Conservation (phyloP, 768 basidiomycete species). For the Boletus tylopilopsis region DNA sequence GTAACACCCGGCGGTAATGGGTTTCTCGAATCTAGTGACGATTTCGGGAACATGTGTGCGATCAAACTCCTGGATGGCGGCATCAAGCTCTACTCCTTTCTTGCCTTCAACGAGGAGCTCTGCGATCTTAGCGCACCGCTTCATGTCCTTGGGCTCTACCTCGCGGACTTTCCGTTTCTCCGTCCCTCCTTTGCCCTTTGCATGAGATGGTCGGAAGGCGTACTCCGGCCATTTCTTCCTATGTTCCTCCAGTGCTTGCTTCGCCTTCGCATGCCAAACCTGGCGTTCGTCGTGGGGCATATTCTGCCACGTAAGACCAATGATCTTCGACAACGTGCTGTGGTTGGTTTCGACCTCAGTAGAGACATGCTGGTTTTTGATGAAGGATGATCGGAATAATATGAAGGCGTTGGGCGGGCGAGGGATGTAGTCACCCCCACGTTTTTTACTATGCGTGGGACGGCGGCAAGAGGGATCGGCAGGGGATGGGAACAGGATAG, state of each 20-base stretch:
- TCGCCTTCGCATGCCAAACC: constrained; percentile 75
- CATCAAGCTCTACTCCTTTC: constrained; percentile 57
- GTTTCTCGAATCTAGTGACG: constrained; percentile 68
- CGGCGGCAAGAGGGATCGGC: constrained; percentile 36
- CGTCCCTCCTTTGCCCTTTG: constrained; percentile 26
- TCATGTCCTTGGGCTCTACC: constrained; percentile 49
- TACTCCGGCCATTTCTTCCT: constrained; percentile 70
- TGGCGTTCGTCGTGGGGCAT: constrained; percentile 72
- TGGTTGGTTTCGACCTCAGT: constrained; percentile 79
- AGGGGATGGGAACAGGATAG: constrained; percentile 57
- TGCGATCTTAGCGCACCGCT: constrained; percentile 65
- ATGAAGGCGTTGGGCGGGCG: constrained; percentile 87
- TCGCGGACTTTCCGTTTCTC: constrained; percentile 35
- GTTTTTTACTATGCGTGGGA: constrained; percentile 62
- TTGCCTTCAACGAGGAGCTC: constrained; percentile 64
- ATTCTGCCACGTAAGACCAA: constrained; percentile 79
- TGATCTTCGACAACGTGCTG: constrained; percentile 80
- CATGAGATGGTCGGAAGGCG: constrained; percentile 63
- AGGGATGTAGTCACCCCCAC: constrained; percentile 72
- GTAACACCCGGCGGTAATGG: constrained; percentile 68
- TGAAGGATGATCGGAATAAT: constrained; percentile 80
- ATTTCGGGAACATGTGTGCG: constrained; percentile 52
- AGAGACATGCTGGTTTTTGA: constrained; percentile 74
- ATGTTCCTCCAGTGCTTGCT: constrained; percentile 68
- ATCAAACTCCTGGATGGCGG: constrained; percentile 60